Evolutionary conservation across 768 basidiomycete genomes (phyloP).

Genomic region (Boletus pseudo-olivaceus): DNA sequence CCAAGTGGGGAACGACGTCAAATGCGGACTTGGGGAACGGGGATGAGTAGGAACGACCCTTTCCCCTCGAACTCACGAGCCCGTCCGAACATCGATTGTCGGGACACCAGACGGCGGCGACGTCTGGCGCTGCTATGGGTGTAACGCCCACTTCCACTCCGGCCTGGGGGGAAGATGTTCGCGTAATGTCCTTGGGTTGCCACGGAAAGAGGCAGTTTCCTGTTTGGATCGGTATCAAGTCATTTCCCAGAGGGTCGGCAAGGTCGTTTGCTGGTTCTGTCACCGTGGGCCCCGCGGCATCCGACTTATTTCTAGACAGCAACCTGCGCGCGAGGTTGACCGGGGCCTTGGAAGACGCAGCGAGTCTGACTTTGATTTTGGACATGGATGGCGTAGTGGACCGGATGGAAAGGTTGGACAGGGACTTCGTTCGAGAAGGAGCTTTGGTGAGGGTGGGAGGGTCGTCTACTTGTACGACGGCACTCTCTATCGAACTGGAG

Average conservation of each 20-base stretch:
- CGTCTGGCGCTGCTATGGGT: constrained; percentile 4
- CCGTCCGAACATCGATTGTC: constrained; percentile 19
- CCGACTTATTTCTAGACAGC: constrained; percentile 41
- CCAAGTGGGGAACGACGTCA: constrained; percentile 53
- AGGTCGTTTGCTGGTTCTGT: constrained; percentile 4
- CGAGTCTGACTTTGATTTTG: constrained; percentile 45
- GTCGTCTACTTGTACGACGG: constrained; percentile 10
- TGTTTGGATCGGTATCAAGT: constrained; percentile 24
- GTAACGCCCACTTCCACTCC: constrained; percentile 15
- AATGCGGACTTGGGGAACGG: constrained; percentile 60
- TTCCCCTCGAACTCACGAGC: constrained; percentile 36
- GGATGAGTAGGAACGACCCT: constrained; percentile 61
- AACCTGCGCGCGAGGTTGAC: constrained; percentile 57
- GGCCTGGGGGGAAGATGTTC: constrained; percentile 8
- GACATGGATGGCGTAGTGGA: constrained; percentile 47
- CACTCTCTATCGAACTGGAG: constrained; percentile 11
- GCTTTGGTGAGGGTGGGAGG: constrained; percentile 24
- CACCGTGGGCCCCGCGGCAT: constrained; percentile 12
- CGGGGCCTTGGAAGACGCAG: constrained; percentile 38
- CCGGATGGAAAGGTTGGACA: constrained; percentile 50
- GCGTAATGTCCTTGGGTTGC: constrained; percentile 33
- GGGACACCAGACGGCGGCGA: constrained; percentile 10
- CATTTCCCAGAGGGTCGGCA: constrained; percentile 10
- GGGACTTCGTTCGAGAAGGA: constrained; percentile 50
- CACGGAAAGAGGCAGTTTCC: constrained; percentile 43